These are phyloP conservation scores for Nothopassalora personata DNA, from an alignment of 2,329 filamentous ascomycete genomes.

Conservation along the genomic window DNA sequence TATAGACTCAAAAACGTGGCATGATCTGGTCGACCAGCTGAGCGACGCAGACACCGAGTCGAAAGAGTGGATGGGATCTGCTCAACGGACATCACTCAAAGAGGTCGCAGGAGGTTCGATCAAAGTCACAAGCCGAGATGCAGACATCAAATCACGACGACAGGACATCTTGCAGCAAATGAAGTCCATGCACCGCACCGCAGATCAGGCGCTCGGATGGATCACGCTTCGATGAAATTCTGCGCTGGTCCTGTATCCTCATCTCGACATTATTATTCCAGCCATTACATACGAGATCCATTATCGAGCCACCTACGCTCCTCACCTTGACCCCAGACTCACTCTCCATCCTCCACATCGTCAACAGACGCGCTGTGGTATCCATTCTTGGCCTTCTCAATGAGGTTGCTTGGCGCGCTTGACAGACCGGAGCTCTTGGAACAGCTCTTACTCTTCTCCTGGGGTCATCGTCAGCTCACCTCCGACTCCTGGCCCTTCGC, in stretches of 20 bases:
- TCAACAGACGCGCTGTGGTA: background rate
- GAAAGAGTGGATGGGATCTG: constrained; percentile 1
- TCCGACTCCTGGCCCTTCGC: background rate
- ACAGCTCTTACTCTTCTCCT: background rate
- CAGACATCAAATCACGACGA: background rate
- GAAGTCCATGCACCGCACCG: background rate
- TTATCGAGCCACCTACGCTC: background rate
- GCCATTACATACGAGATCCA: background rate
- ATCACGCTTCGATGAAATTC: background rate
- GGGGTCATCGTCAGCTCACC: background rate
- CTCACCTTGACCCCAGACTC: background rate
- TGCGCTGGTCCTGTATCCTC: too few relatives aligned
- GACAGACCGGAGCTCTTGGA: background rate
- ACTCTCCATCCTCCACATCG: background rate
- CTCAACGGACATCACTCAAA: background rate
- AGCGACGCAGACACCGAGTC: background rate
- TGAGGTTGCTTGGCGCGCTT: background rate
- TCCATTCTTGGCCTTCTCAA: background rate
- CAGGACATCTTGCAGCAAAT: background rate
- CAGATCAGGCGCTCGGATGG: background rate
- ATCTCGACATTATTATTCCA: background rate
- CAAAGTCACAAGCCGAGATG: background rate
- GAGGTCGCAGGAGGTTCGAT: background rate
- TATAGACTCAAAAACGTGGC: background rate
- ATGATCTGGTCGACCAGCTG: background rate